Conservation (phyloP, 768 basidiomycete species). For the Mycena indigotica region DNA sequence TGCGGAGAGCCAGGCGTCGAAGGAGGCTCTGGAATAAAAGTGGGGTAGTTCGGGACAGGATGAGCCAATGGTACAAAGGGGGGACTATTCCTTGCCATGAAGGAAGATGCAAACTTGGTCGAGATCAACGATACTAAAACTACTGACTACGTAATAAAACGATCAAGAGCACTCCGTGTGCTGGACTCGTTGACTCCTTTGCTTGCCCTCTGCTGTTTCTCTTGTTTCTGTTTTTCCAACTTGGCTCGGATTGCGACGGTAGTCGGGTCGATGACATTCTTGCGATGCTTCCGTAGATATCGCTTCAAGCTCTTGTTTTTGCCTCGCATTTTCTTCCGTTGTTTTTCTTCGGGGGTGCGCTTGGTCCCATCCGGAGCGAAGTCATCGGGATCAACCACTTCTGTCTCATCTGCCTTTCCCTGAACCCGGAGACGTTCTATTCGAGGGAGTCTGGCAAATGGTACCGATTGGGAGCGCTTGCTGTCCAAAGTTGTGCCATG, state of each 20-base stretch:
- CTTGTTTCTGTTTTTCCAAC: slow-evolving; percentile 58
- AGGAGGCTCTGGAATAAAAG: slow-evolving; percentile 82
- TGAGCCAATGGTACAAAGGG: slow-evolving; percentile 86
- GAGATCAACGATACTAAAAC: neutral
- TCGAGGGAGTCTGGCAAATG: slow-evolving; percentile 77
- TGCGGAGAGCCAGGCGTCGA: slow-evolving; percentile 74
- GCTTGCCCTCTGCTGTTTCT: slow-evolving; percentile 39
- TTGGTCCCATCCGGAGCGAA: slow-evolving; percentile 40
- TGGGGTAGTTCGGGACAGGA: slow-evolving; percentile 86
- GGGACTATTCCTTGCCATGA: slow-evolving; percentile 36
- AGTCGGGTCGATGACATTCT: slow-evolving; percentile 90
- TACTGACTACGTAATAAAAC: slow-evolving; percentile 28
- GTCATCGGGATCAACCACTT: slow-evolving; percentile 46
- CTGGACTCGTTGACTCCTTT: slow-evolving; percentile 33
- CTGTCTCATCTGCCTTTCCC: slow-evolving; percentile 74
- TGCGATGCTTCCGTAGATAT: slow-evolving; percentile 86
- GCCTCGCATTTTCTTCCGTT: slow-evolving; percentile 84
- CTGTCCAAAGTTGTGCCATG: slow-evolving; percentile 47
- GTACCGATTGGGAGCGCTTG: slow-evolving; percentile 48
- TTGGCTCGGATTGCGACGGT: slow-evolving; percentile 72
- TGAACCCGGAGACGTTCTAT: slow-evolving; percentile 72
- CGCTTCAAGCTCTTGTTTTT: slow-evolving; percentile 84
- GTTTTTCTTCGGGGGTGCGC: slow-evolving; percentile 42
- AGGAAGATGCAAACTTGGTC: neutral
- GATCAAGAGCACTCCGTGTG: slow-evolving; percentile 42